These are phyloP conservation scores for Pseudonitzschia multiseries DNA, from an alignment of 108 stramenopile species.

Conservation along the genomic window DNA sequence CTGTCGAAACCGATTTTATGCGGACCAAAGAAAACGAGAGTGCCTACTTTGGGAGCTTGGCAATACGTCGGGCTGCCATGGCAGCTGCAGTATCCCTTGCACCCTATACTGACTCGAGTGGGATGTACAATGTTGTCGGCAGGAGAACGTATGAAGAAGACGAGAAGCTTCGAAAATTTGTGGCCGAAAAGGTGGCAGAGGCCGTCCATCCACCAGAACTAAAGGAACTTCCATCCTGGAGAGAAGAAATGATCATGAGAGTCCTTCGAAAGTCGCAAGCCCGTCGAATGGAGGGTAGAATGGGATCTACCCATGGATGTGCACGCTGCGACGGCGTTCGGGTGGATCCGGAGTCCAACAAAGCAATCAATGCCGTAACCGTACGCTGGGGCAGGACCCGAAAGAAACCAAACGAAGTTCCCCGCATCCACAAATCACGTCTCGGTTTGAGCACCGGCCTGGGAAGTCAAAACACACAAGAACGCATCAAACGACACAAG, in stretches of 20 bases:
- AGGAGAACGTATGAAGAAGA: slow-evolving; percentile 56
- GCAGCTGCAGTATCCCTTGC: slow-evolving; percentile 69
- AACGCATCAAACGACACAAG: slow-evolving; percentile 28
- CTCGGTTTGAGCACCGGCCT: slow-evolving; percentile 64
- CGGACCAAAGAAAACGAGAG: slow-evolving; percentile 83
- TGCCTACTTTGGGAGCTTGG: slow-evolving; percentile 79
- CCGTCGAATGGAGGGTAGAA: slow-evolving; percentile 61
- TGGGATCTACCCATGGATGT: slow-evolving; percentile 64
- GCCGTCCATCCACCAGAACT: slow-evolving; percentile 49
- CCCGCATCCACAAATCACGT: slow-evolving; percentile 60
- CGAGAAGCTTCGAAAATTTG: slow-evolving; percentile 46
- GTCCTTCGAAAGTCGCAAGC: slow-evolving; percentile 67
- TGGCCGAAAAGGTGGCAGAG: slow-evolving; percentile 54
- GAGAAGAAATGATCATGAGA: slow-evolving; percentile 65
- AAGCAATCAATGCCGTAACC: slow-evolving; percentile 38
- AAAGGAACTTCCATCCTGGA: slow-evolving; percentile 61
- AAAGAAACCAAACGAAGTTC: slow-evolving; percentile 40
- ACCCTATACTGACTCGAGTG: slow-evolving; percentile 39
- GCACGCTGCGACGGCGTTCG: slow-evolving; percentile 70
- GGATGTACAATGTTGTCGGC: slow-evolving; percentile 47
- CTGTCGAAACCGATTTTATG: slow-evolving; percentile 60
- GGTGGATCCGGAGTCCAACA: slow-evolving; percentile 54
- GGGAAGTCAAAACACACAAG: slow-evolving; percentile 49
- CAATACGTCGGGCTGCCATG: slow-evolving; percentile 61
- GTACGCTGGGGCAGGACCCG: slow-evolving; percentile 44